Base-by-base conservation (phyloP, 2,329 filamentous ascomycete genomes). In the Pyrenophora seminiperda region DNA sequence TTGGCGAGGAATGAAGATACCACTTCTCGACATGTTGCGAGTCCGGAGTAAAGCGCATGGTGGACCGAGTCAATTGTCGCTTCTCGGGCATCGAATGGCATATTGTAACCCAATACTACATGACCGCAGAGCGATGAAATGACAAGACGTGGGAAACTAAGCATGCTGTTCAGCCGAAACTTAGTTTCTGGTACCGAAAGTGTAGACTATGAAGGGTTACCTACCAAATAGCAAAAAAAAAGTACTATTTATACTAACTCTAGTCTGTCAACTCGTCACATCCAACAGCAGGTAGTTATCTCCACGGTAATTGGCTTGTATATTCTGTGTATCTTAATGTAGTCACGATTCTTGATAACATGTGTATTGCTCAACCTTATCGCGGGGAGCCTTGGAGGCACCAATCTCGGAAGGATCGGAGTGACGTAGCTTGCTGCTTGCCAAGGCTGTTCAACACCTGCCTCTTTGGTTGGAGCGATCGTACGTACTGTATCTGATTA, bases 31-130 rank as follows among this genome's bases (percentile, higher is more conserved):
- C 83, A 86, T 37, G 79, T 81, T 22, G 80, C 77, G 4, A 77
- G 67, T 7, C 79, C 75, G 17, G 77, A 76, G 61, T 78, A 80
- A 7, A 88, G 75, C 7, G 79, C 78, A 59, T 79, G 71, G 53
- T 86, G 84, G 6, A 85, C 76, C 1, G 75, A 76, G 22, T 79
- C 72, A 50, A 87, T 81, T 0, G 83, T 85, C 2, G 84, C 80
- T 70, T 86, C 83, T 42, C 79, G 73, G 9, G 79, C 70, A 50
- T 85, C 81, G 52, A 84, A 78, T 19, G 66, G 63, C 60, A 79
- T 62, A 40, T 51, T 51, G 50, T 65, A 60, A 9, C 41, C 48
- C 7, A 44, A 29, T 4, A 34, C 46, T 3, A 46, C 13, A 4
- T 54, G 47, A 33, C 47, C 48, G 32, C 50, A 53, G 27, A 66